A percentile compares a stretch with the other conserved stretches of the same genome.
Evolutionary conservation across 2,329 filamentous ascomycete genomes (phyloP).

Genomic region (Thielaviopsis musarum): DNA sequence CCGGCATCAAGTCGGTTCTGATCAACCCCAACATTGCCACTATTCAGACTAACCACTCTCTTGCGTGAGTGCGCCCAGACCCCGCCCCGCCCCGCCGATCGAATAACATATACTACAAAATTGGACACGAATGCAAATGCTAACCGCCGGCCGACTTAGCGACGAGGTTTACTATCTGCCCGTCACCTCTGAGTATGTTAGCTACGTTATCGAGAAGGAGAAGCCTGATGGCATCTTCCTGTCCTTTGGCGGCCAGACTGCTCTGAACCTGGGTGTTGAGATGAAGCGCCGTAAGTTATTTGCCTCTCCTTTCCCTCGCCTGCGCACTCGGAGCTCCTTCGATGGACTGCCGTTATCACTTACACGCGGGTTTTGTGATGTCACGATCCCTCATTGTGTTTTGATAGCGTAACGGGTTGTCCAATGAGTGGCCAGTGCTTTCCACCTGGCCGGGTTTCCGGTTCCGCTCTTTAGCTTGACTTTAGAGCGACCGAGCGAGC

Average conservation of each 20-base stretch:
- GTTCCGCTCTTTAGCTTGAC: constrained; percentile 1
- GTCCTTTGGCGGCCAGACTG: constrained; percentile 94
- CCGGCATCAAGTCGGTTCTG: constrained; percentile 75
- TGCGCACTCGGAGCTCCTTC: constrained; percentile 6
- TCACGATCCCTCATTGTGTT: constrained; percentile 1
- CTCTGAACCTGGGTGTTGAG: constrained; percentile 87
- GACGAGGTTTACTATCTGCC: constrained; percentile 98
- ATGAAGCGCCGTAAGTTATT: constrained; percentile 55
- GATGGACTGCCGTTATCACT: neutral
- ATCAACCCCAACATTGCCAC: constrained; percentile 98
- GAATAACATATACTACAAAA: neutral
- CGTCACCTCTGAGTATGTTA: constrained; percentile 93
- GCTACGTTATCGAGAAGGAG: constrained; percentile 93
- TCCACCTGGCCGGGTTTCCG: neutral
- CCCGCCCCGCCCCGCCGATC: neutral
- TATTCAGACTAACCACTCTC: constrained; percentile 90
- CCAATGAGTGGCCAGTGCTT: constrained; percentile 7
- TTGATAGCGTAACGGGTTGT: constrained; percentile 5
- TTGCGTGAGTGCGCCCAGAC: constrained; percentile 34
- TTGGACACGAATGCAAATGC: neutral
- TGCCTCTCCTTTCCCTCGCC: neutral
- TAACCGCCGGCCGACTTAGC: constrained; percentile 7
- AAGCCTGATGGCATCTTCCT: constrained; percentile 93
- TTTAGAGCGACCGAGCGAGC: neutral
- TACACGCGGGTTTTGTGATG: neutral